Conservation (phyloP, 306 rosid genomes). For the Castanopsis chinensis region DNA sequence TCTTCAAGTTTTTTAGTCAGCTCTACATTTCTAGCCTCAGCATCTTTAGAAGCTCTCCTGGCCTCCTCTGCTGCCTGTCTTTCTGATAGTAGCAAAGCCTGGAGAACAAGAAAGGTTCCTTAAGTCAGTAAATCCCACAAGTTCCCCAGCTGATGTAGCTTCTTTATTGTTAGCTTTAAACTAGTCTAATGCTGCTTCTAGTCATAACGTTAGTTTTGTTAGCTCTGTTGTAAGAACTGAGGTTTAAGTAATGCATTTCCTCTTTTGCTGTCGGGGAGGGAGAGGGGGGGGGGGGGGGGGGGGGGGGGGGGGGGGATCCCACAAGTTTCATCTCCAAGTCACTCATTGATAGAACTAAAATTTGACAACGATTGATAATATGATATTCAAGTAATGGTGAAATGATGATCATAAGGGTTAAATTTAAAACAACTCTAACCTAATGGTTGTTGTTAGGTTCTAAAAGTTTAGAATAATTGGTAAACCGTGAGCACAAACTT, state of each 20-base stretch:
- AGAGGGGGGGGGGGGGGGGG: too few relatives aligned
- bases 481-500: too few relatives aligned
- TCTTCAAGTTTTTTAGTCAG: slow-evolving; percentile 71
- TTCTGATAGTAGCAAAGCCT: slow-evolving; percentile 71
- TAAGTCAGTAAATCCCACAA: slow-evolving; percentile 21
- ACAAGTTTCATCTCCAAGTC: slow-evolving; percentile 15
- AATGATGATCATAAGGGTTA: not conserved
- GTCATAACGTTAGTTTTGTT: too few relatives aligned
- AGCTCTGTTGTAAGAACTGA: too few relatives aligned
- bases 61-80: slow-evolving; percentile 69
- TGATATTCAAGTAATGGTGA: not conserved
- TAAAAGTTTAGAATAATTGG: too few relatives aligned
- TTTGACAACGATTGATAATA: not conserved
- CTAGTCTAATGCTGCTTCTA: too few relatives aligned
- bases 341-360: slow-evolving; percentile 1
- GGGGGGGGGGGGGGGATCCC: not conserved
- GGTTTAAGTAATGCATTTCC: too few relatives aligned
- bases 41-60: slow-evolving; percentile 51
- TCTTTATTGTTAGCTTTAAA: too few relatives aligned
- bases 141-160: not conserved
- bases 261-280: too few relatives aligned
- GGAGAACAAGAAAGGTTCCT: slow-evolving; percentile 24
- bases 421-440: not conserved
- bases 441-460: too few relatives aligned
- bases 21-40: slow-evolving; percentile 75